Conservation (phyloP, 2,329 filamentous ascomycete species). For the Penicillium palitans region DNA sequence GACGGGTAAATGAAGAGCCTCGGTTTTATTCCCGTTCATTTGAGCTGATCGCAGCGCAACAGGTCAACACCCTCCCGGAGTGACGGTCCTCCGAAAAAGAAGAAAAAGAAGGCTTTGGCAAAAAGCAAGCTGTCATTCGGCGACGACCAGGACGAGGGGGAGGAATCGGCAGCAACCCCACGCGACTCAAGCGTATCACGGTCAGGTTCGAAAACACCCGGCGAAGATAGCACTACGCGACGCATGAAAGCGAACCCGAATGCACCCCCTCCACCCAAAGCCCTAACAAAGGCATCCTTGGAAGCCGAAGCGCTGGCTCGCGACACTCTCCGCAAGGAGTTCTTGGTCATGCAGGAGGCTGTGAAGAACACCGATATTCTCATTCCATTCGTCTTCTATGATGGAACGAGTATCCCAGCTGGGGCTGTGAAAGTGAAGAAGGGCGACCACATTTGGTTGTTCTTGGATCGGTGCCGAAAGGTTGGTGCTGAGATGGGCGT, state of each 20-base stretch:
- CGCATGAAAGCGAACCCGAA: slow-evolving; percentile 48
- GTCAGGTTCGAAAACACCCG: slow-evolving; percentile 40
- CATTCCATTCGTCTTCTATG: slow-evolving; percentile 95
- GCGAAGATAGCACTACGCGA: slow-evolving; percentile 34
- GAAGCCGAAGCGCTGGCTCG: slow-evolving; percentile 76
- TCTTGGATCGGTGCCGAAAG: slow-evolving; percentile 87
- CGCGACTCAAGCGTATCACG: slow-evolving; percentile 42
- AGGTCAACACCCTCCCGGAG: slow-evolving; percentile 54
- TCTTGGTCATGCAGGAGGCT: slow-evolving; percentile 75
- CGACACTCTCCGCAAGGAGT: slow-evolving; percentile 75
- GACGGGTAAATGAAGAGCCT: slow-evolving; percentile 57
- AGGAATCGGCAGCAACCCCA: slow-evolving; percentile 39
- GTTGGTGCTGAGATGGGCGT: slow-evolving; percentile 81
- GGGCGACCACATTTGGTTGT: slow-evolving; percentile 89
- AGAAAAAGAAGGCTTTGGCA: slow-evolving; percentile 60
- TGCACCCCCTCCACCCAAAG: slow-evolving; percentile 63
- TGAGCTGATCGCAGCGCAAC: slow-evolving; percentile 57
- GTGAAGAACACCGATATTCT: slow-evolving; percentile 87
- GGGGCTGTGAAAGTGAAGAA: slow-evolving; percentile 86
- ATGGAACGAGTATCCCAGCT: slow-evolving; percentile 84
- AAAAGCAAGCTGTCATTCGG: slow-evolving; percentile 64
- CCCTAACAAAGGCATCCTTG: slow-evolving; percentile 72
- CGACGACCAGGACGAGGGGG: slow-evolving; percentile 62
- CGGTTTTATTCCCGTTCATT: slow-evolving; percentile 6
- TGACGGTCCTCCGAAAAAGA: slow-evolving; percentile 50